phyloP scores from a whole-genome alignment of 352 stramenopile species.

The Pythium angustatum region DNA sequence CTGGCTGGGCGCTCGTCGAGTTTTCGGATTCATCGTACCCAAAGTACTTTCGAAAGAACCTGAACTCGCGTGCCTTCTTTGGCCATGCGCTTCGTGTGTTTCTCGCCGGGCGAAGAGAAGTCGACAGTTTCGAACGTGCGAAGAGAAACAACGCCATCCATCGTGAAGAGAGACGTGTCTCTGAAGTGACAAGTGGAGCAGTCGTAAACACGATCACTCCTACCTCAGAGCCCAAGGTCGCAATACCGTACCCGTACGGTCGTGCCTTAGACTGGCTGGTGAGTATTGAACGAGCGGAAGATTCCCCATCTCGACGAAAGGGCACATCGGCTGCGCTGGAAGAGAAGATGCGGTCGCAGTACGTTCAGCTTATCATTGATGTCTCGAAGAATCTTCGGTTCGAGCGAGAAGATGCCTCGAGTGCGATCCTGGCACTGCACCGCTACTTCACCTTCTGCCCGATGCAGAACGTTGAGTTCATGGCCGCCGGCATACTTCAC shows the following conservation, averaged over 20 bases:
- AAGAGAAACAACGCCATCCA: constrained; percentile 47
- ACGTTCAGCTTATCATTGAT: constrained; percentile 60
- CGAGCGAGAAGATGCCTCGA: constrained; percentile 70
- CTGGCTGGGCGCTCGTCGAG: constrained; percentile 75
- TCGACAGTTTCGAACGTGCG: constrained; percentile 61
- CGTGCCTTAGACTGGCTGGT: constrained; percentile 80
- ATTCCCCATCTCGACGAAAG: constrained; percentile 56
- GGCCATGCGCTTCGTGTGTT: constrained; percentile 59
- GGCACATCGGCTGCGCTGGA: constrained; percentile 69
- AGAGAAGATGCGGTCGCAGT: constrained; percentile 61
- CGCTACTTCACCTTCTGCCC: constrained; percentile 76
- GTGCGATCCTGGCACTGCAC: constrained; percentile 76
- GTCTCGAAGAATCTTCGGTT: constrained; percentile 65
- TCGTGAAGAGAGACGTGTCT: constrained; percentile 4
- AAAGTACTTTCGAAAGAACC: constrained; percentile 48
- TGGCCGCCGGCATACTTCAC: constrained; percentile 69
- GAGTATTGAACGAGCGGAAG: constrained; percentile 48
- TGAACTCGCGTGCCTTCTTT: constrained; percentile 60
- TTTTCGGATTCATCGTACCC: constrained; percentile 51
- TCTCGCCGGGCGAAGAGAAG: constrained; percentile 48
- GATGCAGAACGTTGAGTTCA: constrained; percentile 69
- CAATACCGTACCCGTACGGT: constrained; percentile 42
- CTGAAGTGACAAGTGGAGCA: background rate
- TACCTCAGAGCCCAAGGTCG: background rate
- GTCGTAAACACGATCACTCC: background rate